Evolutionary conservation across 768 basidiomycete genomes (phyloP), one percentile per base, ranked within the genome.

Genomic region (Naganishia kalamii): DNA sequence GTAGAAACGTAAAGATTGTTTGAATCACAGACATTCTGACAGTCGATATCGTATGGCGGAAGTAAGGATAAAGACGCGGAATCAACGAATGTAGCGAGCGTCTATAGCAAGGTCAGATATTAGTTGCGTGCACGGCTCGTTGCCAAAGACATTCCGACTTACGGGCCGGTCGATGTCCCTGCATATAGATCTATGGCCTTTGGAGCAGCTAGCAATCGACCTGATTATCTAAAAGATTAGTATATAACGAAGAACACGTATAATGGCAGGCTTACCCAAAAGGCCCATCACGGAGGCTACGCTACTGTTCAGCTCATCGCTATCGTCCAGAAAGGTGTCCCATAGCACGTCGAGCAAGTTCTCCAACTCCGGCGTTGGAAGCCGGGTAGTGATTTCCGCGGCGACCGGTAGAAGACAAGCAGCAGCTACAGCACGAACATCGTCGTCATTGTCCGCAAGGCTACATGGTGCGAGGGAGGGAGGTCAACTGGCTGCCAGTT

Each of bases 221-320:
- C 92, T 92, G 69, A 25, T 17, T 29, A 50, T n/a, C 3, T 19
- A 32, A 43, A 37, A 23, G 33, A 46, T 46, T 40, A 63, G 41
- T 17, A 23, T 37, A 50, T 33, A 12, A 4, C 23, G 27, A 21
- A 21, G 44, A 48, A 59, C 40, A 17, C 27, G 21, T 15, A 19
- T 19, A 4, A 32, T 21, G 29, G 5, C 17, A 15, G 10, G 70
- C 80, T 65, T 69, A 92, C 92, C 89, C n/a, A 99, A 81, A 1
- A 99, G 81, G 74, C 96, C 92, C 96, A 99, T 98, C 27, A 98
- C 92, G 11, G 90, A 88, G 43, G 92, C 92, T 41, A 96, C 91
- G 65, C 93, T 97, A 59, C 92, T 97, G 69, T 92, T 91, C 2
- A 99, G 79, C 71, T 99, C 96, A 76, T 99, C 96, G 74, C 92